Base-by-base conservation (phyloP, 1,139 yeast genomes). In the Pichia kudriavzevii region DNA sequence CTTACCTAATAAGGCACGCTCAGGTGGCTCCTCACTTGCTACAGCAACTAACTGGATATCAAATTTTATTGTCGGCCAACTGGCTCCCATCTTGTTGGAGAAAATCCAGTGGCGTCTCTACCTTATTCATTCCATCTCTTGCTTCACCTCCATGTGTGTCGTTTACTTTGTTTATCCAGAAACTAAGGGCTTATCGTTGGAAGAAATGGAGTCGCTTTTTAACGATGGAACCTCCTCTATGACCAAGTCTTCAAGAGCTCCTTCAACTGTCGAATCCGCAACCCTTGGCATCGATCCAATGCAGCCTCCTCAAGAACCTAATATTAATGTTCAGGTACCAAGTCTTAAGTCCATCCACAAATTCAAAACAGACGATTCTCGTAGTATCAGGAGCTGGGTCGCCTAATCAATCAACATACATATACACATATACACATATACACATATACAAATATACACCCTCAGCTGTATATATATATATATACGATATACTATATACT, bases 11-110 rank as follows among this genome's bases (percentile, higher is more conserved):
- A 67, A 79, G 17, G 87, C 87, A n/a, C 72, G 96, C 41, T 87
- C 95, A 7, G 83, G 87, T 51, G 95, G 95, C 33, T 94, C 95
- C 0, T 85, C 95, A 1, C 63, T 85, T 45, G 79, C 95, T 0
- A 87, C 95, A 0, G 95, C 95, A 1, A 77, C 94, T 8, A 87
- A 87, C 57, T 88, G 96, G 96, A 72, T 84, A n/a, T 87, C 84
- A 62, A 87, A 87, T 60, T 87, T 85, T 63, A 61, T 87, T 31
- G 96, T 87, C 16, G 96, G 96, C 9, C 91, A 84, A 58, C 69
- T 80, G 72, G 83, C 95, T 0, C 96, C 96, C 2, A 72, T 87
- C 23, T 67, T 87, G 40, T 80, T 87, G 49, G 94, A 82, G 48
- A 39, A 60, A 8, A 82, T 87, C 48, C 68, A 72, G 28, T 87